Conservation (phyloP, 1,139 yeast species). For the Candida albicans region DNA sequence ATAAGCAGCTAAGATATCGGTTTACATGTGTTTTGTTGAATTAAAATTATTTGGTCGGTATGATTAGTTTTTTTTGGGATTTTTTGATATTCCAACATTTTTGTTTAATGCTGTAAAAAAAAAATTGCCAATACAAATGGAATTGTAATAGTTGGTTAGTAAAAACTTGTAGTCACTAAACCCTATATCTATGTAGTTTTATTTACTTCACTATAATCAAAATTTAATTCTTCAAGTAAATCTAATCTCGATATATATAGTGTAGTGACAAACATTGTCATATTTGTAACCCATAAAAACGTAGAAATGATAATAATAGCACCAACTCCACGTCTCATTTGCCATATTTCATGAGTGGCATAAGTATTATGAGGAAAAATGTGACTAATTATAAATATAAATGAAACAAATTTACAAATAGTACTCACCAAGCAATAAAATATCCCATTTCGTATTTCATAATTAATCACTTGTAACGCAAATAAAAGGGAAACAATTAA, state of each 20-base stretch:
- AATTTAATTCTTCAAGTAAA: slow-evolving; percentile 36
- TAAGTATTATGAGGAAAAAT: slow-evolving; percentile 19
- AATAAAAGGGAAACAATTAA: slow-evolving; percentile 36
- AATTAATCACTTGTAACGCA: slow-evolving; percentile 35
- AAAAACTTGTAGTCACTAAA: no score
- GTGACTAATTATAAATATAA: slow-evolving; percentile 13
- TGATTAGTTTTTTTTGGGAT: no score
- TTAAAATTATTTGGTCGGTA: no score
- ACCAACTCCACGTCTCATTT: slow-evolving; percentile 36
- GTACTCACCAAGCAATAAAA: slow-evolving; percentile 41
- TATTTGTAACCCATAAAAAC: slow-evolving; percentile 40
- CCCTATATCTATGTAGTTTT: slow-evolving; percentile 9
- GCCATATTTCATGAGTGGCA: slow-evolving; percentile 25
- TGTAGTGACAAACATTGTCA: slow-evolving; percentile 43
- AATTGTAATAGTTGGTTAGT: background rate
- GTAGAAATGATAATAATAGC: slow-evolving; percentile 42
- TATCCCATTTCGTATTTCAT: slow-evolving; percentile 44
- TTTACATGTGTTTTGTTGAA: no score
- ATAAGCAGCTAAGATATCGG: no score
- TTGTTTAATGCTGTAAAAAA: slow-evolving; percentile 1
- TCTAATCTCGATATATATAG: slow-evolving; percentile 42
- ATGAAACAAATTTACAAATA: slow-evolving; percentile 17
- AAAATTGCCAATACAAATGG: background rate
- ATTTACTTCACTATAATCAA: slow-evolving; percentile 26
- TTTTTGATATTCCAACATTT: no score